phyloP scores from a whole-genome alignment of 768 basidiomycete genomes.

The Rubroboletus satanas region DNA sequence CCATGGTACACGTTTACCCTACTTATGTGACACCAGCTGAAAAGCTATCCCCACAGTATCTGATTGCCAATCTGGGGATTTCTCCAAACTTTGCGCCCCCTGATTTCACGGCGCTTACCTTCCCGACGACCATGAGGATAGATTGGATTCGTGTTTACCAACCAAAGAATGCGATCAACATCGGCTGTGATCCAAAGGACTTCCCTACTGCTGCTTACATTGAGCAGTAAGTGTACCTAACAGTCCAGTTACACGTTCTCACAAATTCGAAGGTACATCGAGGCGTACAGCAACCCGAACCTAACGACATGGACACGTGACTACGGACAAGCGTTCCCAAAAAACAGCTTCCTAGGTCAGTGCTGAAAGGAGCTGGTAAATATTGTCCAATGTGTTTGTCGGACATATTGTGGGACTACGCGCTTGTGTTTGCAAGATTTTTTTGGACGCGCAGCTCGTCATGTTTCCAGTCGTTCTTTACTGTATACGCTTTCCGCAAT shows the following conservation, averaged over 20 bases:
- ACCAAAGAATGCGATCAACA: conserved; percentile 58
- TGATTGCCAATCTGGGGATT: conserved; percentile 84
- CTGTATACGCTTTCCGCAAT: conserved; percentile 11
- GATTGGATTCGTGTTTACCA: conserved; percentile 95
- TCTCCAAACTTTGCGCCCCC: conserved; percentile 75
- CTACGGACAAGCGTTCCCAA: conserved; percentile 65
- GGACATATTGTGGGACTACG: conserved; percentile 5
- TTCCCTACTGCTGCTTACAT: conserved; percentile 86
- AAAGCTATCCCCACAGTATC: conserved; percentile 47
- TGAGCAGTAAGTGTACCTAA: conserved; percentile 44
- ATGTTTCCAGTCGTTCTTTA: conserved; percentile 22
- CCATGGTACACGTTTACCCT: conserved; percentile 53
- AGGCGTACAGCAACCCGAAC: conserved; percentile 82
- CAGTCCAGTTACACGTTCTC: not conserved
- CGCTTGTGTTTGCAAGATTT: conserved; percentile 14
- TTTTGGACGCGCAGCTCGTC: conserved; percentile 8
- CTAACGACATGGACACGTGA: conserved; percentile 64
- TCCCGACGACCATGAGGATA: conserved; percentile 71
- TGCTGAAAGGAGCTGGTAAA: conserved; percentile 39
- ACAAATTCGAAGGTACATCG: conserved; percentile 39
- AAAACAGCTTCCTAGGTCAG: conserved; percentile 55
- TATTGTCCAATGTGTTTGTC: conserved; percentile 2
- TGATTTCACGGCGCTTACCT: conserved; percentile 65
- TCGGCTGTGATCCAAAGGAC: conserved; percentile 78
- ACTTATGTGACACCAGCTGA: not conserved